A percentile compares a stretch with the other conserved stretches of the same genome.
These are phyloP conservation scores for Rhizophagus clarus DNA, from an alignment of 192 early-diverging fungal species.

Conservation along the genomic window DNA sequence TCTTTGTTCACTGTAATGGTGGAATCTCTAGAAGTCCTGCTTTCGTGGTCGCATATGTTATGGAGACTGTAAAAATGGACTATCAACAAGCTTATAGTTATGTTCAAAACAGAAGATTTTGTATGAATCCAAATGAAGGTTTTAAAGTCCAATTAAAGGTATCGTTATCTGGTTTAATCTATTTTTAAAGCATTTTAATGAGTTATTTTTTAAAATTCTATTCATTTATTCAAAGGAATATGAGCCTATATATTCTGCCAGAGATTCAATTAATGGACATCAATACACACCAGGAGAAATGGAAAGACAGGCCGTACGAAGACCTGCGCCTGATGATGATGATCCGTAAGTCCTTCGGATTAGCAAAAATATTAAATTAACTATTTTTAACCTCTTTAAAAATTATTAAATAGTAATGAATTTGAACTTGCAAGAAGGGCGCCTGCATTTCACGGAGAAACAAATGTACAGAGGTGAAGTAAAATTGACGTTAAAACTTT, in stretches of 20 bases:
- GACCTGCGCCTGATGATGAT: slow-evolving; percentile 62
- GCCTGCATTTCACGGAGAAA: slow-evolving; percentile 25
- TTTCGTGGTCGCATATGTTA: slow-evolving; percentile 89
- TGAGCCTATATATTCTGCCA: slow-evolving; percentile 75
- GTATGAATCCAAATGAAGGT: slow-evolving; percentile 81
- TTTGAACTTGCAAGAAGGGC: slow-evolving; percentile 20
- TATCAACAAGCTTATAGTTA: slow-evolving; percentile 75
- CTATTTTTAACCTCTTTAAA: neutral
- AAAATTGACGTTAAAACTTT: neutral
- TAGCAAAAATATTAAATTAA: neutral
- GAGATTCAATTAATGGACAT: slow-evolving; percentile 41
- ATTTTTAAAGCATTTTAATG: slow-evolving; percentile 3
- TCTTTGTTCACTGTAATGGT: slow-evolving; percentile 73
- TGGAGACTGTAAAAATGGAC: slow-evolving; percentile 69
- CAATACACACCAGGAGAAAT: slow-evolving; percentile 50
- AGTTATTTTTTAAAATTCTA: slow-evolving; percentile 4
- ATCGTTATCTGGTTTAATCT: slow-evolving; percentile 1
- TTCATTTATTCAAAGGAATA: slow-evolving; percentile 62
- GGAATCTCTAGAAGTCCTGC: slow-evolving; percentile 84
- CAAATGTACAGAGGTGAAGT: slow-evolving; percentile 20
- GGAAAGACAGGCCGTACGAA: slow-evolving; percentile 50
- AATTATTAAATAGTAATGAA: slow-evolving; percentile 9
- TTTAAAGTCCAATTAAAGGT: slow-evolving; percentile 84
- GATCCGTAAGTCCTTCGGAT: slow-evolving; percentile 28
- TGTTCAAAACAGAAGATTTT: slow-evolving; percentile 86